Base-by-base conservation (phyloP, 345 rosid species). In the Sisymbrium irio region DNA sequence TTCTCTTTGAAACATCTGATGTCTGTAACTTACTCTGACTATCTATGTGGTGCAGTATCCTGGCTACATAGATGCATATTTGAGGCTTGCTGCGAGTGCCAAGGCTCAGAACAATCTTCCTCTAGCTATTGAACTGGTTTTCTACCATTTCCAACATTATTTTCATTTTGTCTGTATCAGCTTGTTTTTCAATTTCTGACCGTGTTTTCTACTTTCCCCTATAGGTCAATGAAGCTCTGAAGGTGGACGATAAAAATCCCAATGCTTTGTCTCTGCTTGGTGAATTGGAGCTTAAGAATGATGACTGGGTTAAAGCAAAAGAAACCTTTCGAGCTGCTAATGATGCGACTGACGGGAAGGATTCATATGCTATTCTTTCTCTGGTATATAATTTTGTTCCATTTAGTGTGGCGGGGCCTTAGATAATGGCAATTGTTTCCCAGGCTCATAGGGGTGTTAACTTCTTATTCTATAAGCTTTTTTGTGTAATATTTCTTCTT, bases 281-380 rank as follows among this genome's bases (percentile, higher is more conserved):
- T 82, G 97, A 91, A 77, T 77, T 94, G 76, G 99, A 94, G 86
- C 99, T 94, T 64, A 94, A 92, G 84, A 94, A 88, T 75, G 99
- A 94, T 82, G 97, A 94, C 74, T 94, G 99, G 99, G 99, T 94
- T 55, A 94, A 92, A 85, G 99, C 99, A 59, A 94, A 94, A 79
- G 99, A 94, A 81, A 94, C 99, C 28, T 81, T 89, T 65, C 93
- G 99, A 63, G 88, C 99, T 81, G 97, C 96, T 67, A 88, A 85
- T 85, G 97, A 94, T 80, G 97, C 88, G 45, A 86, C 96, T 20
- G 92, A 87, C 47, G 99, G 97, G 83, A 94, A 92, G 80, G 97
- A 94, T 78, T 94, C 97, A 82, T 94, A 92, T 82, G 85, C 97
- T 19, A 86, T 80, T 70, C 96, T 94, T 51, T 87, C 97, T 81